These are phyloP conservation scores for Trichomonas vaginalis DNA, from an alignment of 208 protist species.

Conservation along the genomic window DNA sequence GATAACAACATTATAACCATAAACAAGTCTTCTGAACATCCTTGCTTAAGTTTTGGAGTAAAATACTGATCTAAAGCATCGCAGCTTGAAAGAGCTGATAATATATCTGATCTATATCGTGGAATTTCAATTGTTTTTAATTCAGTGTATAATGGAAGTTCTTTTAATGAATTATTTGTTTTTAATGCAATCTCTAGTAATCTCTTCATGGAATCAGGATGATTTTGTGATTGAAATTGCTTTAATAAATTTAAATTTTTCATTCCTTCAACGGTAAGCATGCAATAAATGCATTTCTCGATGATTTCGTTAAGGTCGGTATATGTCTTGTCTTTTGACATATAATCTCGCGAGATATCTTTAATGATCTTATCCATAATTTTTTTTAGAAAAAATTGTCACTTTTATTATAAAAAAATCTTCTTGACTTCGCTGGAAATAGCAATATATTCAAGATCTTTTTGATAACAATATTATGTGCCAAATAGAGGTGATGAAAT, in stretches of 20 bases:
- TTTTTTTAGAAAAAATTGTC: neutral
- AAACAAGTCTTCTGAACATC: neutral
- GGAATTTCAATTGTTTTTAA: neutral
- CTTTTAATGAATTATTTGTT: neutral
- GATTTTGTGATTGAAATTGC: neutral
- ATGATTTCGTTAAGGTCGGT: neutral
- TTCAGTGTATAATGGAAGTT: neutral
- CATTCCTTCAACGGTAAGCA: neutral
- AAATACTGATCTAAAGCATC: neutral
- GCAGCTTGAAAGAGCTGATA: neutral
- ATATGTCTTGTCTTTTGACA: neutral
- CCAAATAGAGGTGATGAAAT: too few species aligned
- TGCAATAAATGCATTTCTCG: neutral
- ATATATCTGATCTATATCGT: neutral
- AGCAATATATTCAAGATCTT: too few species aligned
- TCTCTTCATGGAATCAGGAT: neutral
- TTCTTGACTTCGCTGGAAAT: too few species aligned
- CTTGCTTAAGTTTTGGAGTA: neutral
- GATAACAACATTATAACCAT: neutral
- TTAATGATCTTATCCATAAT: neutral
- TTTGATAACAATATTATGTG: too few species aligned
- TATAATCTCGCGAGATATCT: neutral
- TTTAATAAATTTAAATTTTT: neutral
- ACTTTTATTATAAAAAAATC: neutral
- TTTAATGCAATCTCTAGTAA: neutral